Conservation (phyloP, 495 filamentous ascomycete genomes). For the Annulohypoxylon nitens region DNA sequence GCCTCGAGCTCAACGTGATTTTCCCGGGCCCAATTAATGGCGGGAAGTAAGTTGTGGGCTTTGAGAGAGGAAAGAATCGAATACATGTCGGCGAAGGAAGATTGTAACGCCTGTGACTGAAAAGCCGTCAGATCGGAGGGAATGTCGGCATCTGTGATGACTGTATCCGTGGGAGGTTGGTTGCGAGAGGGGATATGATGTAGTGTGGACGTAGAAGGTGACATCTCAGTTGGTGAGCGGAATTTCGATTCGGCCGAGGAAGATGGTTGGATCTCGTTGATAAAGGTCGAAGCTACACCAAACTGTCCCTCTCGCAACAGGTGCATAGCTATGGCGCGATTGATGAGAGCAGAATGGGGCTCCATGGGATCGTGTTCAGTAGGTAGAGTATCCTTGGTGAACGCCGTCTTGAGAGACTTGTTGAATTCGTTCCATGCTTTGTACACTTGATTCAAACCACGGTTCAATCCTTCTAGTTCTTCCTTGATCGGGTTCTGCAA, state of each 20-base stretch:
- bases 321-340: constrained; percentile 96
- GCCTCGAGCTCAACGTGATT: constrained; percentile 78
- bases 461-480: constrained; percentile 81
- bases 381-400: constrained; percentile 69
- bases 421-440: constrained; percentile 82
- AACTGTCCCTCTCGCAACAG: constrained; percentile 95
- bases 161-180: constrained; percentile 40
- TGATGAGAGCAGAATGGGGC: constrained; percentile 79
- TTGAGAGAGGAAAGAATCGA: constrained; percentile 83
- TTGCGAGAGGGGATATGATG: constrained; percentile 21
- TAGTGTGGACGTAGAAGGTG: constrained; percentile 31
- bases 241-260: constrained; percentile 14
- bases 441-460: constrained; percentile 83
- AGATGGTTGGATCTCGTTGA: constrained; percentile 68
- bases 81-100: constrained; percentile 90
- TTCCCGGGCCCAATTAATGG: constrained; percentile 85
- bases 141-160: constrained; percentile 45
- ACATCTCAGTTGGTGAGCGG: constrained; percentile 3
- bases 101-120: constrained; percentile 76
- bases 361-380: constrained; percentile 86
- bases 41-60: constrained; percentile 77
- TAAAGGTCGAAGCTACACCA: constrained; percentile 83
- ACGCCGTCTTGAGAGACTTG: constrained; percentile 82
- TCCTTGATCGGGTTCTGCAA: constrained; percentile 85
- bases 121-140: constrained; percentile 65